Evolutionary conservation across 2,329 filamentous ascomycete species (phyloP).

Genomic region (Aspergillus sp.): DNA sequence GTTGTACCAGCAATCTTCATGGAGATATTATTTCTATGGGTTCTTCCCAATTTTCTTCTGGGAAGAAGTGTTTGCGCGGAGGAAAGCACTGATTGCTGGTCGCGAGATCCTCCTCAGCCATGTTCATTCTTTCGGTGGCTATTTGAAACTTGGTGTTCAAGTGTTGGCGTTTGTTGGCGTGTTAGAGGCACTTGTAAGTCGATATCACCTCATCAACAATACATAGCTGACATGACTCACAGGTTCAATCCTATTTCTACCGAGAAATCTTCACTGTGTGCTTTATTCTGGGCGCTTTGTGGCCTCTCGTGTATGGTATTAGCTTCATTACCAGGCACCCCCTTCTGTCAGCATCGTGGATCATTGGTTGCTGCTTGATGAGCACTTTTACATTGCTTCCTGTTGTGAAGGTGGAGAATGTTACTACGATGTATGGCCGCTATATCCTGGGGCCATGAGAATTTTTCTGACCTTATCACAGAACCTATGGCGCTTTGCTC

Average conservation of each 20-base stretch:
- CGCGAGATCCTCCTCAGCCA: slow-evolving; percentile 65
- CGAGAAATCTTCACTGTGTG: slow-evolving; percentile 80
- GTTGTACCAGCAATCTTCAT: slow-evolving; percentile 70
- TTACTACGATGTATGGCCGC: slow-evolving; percentile 63
- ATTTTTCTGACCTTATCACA: slow-evolving; percentile 29
- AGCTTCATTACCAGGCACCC: slow-evolving; percentile 66
- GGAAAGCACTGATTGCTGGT: slow-evolving; percentile 65
- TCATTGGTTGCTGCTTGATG: slow-evolving; percentile 72
- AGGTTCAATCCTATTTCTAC: slow-evolving; percentile 90
- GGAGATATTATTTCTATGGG: slow-evolving; percentile 84
- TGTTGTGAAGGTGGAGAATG: slow-evolving; percentile 76
- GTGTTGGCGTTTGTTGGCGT: slow-evolving; percentile 64
- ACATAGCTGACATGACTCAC: slow-evolving; percentile 2
- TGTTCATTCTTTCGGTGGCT: slow-evolving; percentile 56
- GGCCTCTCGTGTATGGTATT: slow-evolving; percentile 70
- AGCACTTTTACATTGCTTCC: slow-evolving; percentile 85
- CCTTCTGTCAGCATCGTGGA: slow-evolving; percentile 66
- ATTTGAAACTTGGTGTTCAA: slow-evolving; percentile 60
- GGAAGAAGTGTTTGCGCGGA: slow-evolving; percentile 85
- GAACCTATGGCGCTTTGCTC: slow-evolving; percentile 67
- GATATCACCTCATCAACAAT: slow-evolving; percentile 1
- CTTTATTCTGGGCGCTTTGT: slow-evolving; percentile 70
- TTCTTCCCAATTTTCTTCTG: slow-evolving; percentile 93
- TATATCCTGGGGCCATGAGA: not conserved
- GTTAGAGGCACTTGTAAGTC: slow-evolving; percentile 69